Evolutionary conservation across 176 grass and related monocot species (phyloP), one percentile per base, ranked within the genome.

Genomic region (Oryza coarctata): DNA sequence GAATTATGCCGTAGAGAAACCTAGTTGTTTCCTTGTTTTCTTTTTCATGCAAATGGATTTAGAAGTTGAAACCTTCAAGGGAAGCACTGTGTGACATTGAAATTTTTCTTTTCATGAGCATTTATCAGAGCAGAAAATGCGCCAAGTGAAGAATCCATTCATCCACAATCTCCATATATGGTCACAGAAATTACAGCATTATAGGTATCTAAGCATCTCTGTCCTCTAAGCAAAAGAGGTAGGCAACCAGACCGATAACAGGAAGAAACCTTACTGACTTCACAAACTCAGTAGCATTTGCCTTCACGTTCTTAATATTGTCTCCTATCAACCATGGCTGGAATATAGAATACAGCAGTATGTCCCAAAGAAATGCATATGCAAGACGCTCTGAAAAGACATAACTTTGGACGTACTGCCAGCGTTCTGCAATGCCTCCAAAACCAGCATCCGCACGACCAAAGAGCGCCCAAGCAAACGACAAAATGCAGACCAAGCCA

Each of bases 271-370:
- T 87, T 38, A 87, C 71, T 9, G 38, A 77, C 75, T 76, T 91
- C 58, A 94, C 88, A 72, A 90, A 68, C 23, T 13, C 77, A 27
- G 49, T 32, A 49, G 75, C 26, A 35, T 84, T 66, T 67, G 73
- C 71, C 75, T 89, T 91, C 74, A 91, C 90, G 43, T 94, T 97
- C 70, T 58, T 75, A 83, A 94, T 70, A 27, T 98, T 98, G 72
- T 87, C 95, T 33, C 80, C 90, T 23, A 98, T 94, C 84, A 98
- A 69, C 92, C 95, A 98, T 49, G 95, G 92, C 87, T 98, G 95
- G 44, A 98, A 98, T 64, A 93, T 82, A 6, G 88, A 66, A 78
- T 98, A 98, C 11, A 98, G 67, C 13, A 90, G 23, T 22, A 98
- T 98, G 68, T 98, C 95, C 92, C 95, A 94, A 52, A 94, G 71